Base-by-base conservation (phyloP, 768 basidiomycete species). In the Brasilioporus rufonigricans region DNA sequence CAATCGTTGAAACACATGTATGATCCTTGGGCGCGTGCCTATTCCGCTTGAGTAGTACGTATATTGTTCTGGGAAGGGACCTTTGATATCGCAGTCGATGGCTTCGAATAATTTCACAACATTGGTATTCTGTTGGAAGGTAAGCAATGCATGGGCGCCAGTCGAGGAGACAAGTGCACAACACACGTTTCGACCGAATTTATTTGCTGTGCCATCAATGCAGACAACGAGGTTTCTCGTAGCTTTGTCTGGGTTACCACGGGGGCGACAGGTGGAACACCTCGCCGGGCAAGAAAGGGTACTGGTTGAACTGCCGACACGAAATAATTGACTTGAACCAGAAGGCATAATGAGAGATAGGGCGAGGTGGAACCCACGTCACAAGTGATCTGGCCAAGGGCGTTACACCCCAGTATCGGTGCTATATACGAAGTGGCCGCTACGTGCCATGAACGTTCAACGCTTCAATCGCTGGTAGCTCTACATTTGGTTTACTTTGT, bases 41-140 rank as follows among this genome's bases (percentile, higher is more conserved):
- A 53, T 53, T 8, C 53, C 53, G 8, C 53, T 53, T 21, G 53
- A 53, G 7, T 53, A 53, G 24, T 53, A 53, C 32, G 53, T 53
- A 23, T 48, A 48, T 21, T 53, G 53, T 48, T 53, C 53, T 26
- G 53, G 53, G 1, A 32, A 13, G 8, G 53, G 53, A 24, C 35
- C 31, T 14, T 27, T 53, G 32, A n/a, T 48, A 26, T 53, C 53
- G 24, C 46, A 53, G 39, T 53, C 46, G 13, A 53, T 39, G 4
- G 53, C 53, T 29, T 53, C 53, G 32, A 53, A 53, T 35, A 53
- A 32, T 39, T 53, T 53, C 46, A 53, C 53, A 19, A 53, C 53
- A 43, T 53, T 53, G 19, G 53, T 53, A 41, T 53, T 53, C 53
- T 53, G 39, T 41, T 12, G 4, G 32, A 29, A 32, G 36, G 41